A percentile compares a stretch with the other conserved stretches of the same genome.
phyloP scores from a whole-genome alignment of 108 stramenopile genomes.

The Cyclostephanos invisitatus region DNA sequence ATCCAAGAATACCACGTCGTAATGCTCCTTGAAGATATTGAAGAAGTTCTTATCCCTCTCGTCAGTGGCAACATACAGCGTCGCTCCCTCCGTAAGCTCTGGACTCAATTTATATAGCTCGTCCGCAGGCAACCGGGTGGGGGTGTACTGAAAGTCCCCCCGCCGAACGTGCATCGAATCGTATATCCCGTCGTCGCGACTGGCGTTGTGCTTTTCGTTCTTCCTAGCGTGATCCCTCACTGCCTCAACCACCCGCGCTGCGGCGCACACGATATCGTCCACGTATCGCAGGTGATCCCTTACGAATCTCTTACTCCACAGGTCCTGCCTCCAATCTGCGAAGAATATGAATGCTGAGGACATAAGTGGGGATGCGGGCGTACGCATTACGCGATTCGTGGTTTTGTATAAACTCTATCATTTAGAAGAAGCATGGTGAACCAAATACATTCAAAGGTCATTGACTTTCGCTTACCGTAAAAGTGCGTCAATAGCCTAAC shows the following conservation, averaged over 20 bases:
- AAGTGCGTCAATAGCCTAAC: conserved; percentile 52
- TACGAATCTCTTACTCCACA: conserved; percentile 59
- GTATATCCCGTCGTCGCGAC: conserved; percentile 58
- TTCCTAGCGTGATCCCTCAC: conserved; percentile 45
- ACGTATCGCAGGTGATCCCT: conserved; percentile 57
- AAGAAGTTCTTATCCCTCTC: conserved; percentile 64
- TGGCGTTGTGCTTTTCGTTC: conserved; percentile 29
- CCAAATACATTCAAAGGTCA: too few relatives aligned
- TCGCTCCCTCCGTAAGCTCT: conserved; percentile 52
- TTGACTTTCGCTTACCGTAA: conserved; percentile 28
- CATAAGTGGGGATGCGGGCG: neutral
- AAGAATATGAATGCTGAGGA: conserved; percentile 56
- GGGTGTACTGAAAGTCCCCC: conserved; percentile 68
- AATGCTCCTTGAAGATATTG: conserved; percentile 50
- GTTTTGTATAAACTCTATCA: neutral
- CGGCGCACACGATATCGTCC: conserved; percentile 60
- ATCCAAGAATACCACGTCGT: conserved; percentile 49
- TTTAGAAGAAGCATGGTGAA: neutral
- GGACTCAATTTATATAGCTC: conserved; percentile 49
- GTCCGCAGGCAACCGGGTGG: conserved; percentile 47
- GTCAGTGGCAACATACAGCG: conserved; percentile 60
- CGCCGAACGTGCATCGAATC: conserved; percentile 87
- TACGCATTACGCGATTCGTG: neutral
- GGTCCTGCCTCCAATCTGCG: conserved; percentile 68
- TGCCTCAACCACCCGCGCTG: conserved; percentile 54